Evolutionary conservation across 2,329 filamentous ascomycete genomes (phyloP).

Genomic region (Fusarium odoratissimum): DNA sequence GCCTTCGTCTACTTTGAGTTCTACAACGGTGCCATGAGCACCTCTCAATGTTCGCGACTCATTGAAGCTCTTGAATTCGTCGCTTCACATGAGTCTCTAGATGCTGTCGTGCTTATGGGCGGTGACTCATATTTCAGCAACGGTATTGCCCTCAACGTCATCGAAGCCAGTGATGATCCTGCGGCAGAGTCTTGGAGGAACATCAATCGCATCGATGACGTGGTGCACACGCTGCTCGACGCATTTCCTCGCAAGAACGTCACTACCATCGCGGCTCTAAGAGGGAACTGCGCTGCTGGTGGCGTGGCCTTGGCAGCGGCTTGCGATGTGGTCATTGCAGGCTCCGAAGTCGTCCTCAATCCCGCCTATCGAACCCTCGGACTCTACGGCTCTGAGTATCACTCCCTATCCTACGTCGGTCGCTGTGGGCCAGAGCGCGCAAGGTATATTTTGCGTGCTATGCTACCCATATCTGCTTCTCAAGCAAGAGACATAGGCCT

Average conservation of each 20-base stretch:
- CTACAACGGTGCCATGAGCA: conserved; percentile 36
- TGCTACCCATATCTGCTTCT: conserved; percentile 13
- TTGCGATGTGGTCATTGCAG: conserved; percentile 25
- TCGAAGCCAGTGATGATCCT: conserved; percentile 22
- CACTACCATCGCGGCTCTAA: conserved; percentile 17
- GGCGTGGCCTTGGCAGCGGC: conserved; percentile 30
- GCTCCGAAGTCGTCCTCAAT: conserved; percentile 26
- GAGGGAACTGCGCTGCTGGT: conserved; percentile 32
- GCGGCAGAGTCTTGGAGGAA: conserved; percentile 27
- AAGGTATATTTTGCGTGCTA: neutral
- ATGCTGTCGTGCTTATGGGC: conserved; percentile 26
- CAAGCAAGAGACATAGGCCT: conserved; percentile 7
- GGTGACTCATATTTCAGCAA: conserved; percentile 36
- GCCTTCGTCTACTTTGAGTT: conserved; percentile 31
- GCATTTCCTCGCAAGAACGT: neutral
- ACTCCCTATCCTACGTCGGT: conserved; percentile 24
- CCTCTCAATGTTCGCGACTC: conserved; percentile 25
- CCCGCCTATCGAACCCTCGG: conserved; percentile 29
- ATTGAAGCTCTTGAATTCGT: conserved; percentile 24
- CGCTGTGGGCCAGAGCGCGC: conserved; percentile 2
- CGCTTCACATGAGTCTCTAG: neutral
- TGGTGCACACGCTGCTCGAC: conserved; percentile 5
- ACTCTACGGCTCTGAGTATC: conserved; percentile 31
- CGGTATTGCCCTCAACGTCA: conserved; percentile 33
- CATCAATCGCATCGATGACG: conserved; percentile 27